A percentile compares a stretch with the other conserved stretches of the same genome.
Conservation (phyloP, 139 green algal species). For the Trebouxia sp. region DNA sequence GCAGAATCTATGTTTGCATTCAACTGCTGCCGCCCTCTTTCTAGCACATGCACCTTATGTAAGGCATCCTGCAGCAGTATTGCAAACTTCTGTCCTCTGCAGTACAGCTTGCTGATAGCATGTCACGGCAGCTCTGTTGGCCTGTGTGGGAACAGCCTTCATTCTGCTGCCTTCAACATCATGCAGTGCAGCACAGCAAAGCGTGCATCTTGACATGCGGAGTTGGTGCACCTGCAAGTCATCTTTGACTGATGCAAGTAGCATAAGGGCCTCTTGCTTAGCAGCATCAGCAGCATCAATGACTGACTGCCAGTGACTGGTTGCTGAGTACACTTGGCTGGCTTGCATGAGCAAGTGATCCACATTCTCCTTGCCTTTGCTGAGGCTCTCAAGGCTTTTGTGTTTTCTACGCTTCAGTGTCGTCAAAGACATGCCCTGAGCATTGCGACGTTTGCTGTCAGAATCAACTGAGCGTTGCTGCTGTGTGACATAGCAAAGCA, state of each 20-base stretch:
- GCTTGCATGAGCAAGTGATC: neutral
- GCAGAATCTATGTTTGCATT: neutral
- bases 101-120: neutral
- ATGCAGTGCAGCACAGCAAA: neutral
- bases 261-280: neutral
- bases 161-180: neutral
- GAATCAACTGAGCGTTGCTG: too few species aligned
- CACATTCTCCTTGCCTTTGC: neutral
- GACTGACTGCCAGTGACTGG: slow-evolving; percentile 5
- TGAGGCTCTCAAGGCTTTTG: slow-evolving; percentile 22
- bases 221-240: neutral
- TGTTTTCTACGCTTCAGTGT: slow-evolving; percentile 5
- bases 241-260: neutral
- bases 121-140: neutral
- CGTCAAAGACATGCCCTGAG: slow-evolving; percentile 18
- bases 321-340: neutral
- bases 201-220: neutral
- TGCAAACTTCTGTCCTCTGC: too few species aligned
- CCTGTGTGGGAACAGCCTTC: too few species aligned
- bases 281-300: neutral
- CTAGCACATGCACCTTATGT: neutral
- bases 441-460: too few species aligned
- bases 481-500: too few species aligned
- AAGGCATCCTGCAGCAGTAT: neutral
- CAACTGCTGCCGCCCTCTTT: neutral